A percentile compares a stretch with the other conserved stretches of the same genome.
Evolutionary conservation across 306 rosid genomes (phyloP).

Genomic region (Betula pendula): DNA sequence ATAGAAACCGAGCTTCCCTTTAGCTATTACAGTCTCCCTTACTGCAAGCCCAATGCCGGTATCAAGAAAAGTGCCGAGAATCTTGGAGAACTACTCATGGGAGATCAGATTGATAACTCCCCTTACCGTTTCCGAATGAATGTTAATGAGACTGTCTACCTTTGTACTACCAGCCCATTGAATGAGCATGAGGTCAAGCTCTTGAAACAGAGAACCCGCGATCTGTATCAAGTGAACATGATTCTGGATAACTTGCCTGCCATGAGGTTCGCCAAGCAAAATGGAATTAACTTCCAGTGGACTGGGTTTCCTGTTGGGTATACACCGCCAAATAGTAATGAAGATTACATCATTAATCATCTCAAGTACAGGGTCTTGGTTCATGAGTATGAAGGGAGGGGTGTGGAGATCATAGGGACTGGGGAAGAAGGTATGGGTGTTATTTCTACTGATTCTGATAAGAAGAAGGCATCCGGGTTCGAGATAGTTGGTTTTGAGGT

Average conservation of each 20-base stretch:
- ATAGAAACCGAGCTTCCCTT: conserved; percentile 96
- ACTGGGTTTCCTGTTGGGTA: conserved; percentile 92
- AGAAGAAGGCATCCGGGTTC: conserved; percentile 74
- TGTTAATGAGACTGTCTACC: conserved; percentile 66
- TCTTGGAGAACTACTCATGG: conserved; percentile 91
- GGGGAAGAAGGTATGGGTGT: conserved; percentile 94
- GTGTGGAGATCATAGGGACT: conserved; percentile 77
- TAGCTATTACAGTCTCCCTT: conserved; percentile 86
- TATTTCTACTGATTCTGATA: conserved; percentile 59
- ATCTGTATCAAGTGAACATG: conserved; percentile 94
- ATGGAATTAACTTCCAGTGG: conserved; percentile 85
- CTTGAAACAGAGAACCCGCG: conserved; percentile 83
- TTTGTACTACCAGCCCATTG: conserved; percentile 65
- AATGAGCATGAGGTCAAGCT: conserved; percentile 75
- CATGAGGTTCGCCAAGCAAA: conserved; percentile 77
- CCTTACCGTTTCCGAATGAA: conserved; percentile 76
- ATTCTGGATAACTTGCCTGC: conserved; percentile 92
- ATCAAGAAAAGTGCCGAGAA: conserved; percentile 90
- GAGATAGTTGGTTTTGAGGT: conserved; percentile 97
- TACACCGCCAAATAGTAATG: conserved; percentile 56
- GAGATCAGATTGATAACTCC: conserved; percentile 88
- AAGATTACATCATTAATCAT: conserved; percentile 87
- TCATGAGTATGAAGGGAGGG: conserved; percentile 88
- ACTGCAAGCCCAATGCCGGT: conserved; percentile 60
- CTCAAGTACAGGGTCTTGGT: conserved; percentile 80